phyloP scores from a whole-genome alignment of 2,329 filamentous ascomycete species.

The Tolypocladium nubicola region DNA sequence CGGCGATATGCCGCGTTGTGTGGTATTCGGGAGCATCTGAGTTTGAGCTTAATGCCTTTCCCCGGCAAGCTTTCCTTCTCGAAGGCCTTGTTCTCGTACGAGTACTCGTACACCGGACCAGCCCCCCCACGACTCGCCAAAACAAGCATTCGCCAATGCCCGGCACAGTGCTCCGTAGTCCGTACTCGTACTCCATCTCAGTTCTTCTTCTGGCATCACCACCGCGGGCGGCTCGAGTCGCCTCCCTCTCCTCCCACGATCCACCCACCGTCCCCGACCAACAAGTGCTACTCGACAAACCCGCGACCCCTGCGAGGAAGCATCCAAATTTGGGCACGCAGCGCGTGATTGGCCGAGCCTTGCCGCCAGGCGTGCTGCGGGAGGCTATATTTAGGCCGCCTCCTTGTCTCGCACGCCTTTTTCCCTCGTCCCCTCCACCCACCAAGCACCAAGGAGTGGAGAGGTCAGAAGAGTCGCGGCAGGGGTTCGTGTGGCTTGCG shows the following conservation, averaged over 20 bases:
- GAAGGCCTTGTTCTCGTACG: background rate
- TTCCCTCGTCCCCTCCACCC: background rate
- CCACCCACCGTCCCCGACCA: background rate
- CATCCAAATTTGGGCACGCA: conserved; percentile 13
- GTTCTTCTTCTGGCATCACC: background rate
- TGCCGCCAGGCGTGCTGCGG: conserved; percentile 19
- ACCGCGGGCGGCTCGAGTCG: background rate
- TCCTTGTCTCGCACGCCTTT: conserved; percentile 2
- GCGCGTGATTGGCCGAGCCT: conserved; percentile 17
- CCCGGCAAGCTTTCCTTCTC: background rate
- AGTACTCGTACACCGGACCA: background rate
- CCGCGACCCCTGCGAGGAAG: background rate
- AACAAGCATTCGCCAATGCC: background rate
- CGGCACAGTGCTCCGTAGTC: too few species aligned
- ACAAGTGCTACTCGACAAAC: background rate
- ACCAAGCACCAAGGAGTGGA: background rate
- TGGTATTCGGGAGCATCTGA: background rate
- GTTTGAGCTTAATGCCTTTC: background rate
- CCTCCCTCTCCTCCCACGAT: background rate
- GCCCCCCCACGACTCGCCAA: background rate
- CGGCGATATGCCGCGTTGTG: background rate
- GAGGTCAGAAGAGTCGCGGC: conserved; percentile 1
- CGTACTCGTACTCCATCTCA: too few species aligned
- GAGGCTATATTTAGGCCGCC: conserved; percentile 22
- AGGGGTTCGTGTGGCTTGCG: conserved; percentile 5